Evolutionary conservation across 2,329 filamentous ascomycete species (phyloP), one percentile per base, ranked within the genome.

Genomic region (Cladosporium sp.): DNA sequence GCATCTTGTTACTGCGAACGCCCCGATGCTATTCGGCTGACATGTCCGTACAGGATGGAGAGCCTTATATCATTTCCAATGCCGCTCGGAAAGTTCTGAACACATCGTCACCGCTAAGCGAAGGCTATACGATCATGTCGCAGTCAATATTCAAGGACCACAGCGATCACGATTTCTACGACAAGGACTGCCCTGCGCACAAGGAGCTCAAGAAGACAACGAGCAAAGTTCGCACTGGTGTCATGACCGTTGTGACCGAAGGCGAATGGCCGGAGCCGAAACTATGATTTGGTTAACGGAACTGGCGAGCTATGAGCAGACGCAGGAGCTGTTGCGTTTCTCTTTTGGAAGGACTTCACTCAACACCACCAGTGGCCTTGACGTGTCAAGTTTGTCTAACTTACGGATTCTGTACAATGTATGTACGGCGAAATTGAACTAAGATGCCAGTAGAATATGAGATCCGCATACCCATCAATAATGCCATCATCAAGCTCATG

Each of bases 111-210:
- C 72, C 77, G 15, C 78, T 83, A 29, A 76, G 75, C 55, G 78
- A 84, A 63, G 85, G 84, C 39, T 86, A 76, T 69, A 87, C 82
- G 4, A 62, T 88, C 48, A 75, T 79, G 16, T 79, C 78, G 49
- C 79, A 83, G 65, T 82, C 78, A 30, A 76, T 80, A 47, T 88
- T 88, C 62, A 75, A 76, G 45, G 80, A 70, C 53, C 62, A 80
- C 51, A 82, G 81, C 13, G 85, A 87, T 64, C 82, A 87, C 76
- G 72, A 78, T 55, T 88, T 78, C 67, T 88, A 86, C 63, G 84
- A 88, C 64, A 70, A 73, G n/a, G 73, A 77, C 38, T 80, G 78
- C 54, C 69, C 69, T 55, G 78, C 78, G 18, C 80, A 83, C 57
- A 70, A 69, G 52, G 71, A 68, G 45, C 65, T 83, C 56, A 78